A percentile compares a stretch with the other conserved stretches of the same genome.
phyloP scores from a whole-genome alignment of 805 yeast species.

The Candida orba region DNA sequence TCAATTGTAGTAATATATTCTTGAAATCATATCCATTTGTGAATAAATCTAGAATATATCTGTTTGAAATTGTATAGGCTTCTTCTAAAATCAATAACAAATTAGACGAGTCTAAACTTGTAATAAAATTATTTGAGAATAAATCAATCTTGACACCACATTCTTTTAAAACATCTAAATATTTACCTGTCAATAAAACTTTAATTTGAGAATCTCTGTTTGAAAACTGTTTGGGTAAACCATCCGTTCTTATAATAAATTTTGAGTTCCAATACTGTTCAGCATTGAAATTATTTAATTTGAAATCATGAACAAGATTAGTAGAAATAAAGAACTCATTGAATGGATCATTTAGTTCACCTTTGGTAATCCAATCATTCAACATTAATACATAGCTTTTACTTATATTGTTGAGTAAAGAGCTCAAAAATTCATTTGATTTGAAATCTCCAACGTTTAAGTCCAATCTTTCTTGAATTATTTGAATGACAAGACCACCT shows the following conservation, averaged over 20 bases:
- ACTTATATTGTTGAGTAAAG: constrained; percentile 53
- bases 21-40: constrained; percentile 52
- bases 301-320: constrained; percentile 19
- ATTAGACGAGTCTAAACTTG: constrained; percentile 32
- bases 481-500: constrained; percentile 69
- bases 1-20: constrained; percentile 40
- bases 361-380: constrained; percentile 72
- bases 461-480: constrained; percentile 52
- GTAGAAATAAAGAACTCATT: constrained; percentile 72
- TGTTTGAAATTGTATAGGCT: constrained; percentile 65
- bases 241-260: constrained; percentile 67
- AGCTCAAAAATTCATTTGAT: constrained; percentile 43
- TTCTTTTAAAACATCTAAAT: constrained; percentile 61
- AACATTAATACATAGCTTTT: constrained; percentile 58
- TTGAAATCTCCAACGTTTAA: constrained; percentile 58
- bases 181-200: constrained; percentile 78
- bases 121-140: constrained; percentile 21
- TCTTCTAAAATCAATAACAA: constrained; percentile 49
- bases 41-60: constrained; percentile 46
- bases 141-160: constrained; percentile 39
- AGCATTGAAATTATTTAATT: constrained; percentile 28
- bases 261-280: constrained; percentile 72
- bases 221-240: constrained; percentile 59
- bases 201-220: constrained; percentile 48
- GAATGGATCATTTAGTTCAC: constrained; percentile 68